phyloP scores from a whole-genome alignment of 495 filamentous ascomycete species.

The Lichenothelia convexa region DNA sequence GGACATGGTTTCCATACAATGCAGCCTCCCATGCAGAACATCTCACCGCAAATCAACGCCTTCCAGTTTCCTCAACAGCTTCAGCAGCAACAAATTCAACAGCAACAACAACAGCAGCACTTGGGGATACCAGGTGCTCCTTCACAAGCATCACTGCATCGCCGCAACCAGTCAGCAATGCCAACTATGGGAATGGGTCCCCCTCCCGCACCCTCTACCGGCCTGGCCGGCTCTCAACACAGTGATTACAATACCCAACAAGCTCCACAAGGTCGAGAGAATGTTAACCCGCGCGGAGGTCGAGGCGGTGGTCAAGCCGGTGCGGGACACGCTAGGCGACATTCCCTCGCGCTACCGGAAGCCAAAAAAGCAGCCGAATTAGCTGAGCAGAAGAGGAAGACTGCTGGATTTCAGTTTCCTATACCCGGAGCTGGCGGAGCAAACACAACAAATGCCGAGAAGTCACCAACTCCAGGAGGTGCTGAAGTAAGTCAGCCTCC shows the following conservation, averaged over 20 bases:
- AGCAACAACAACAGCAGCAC: constrained; percentile 51
- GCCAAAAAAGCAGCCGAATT: constrained; percentile 95
- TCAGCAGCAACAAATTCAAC: constrained; percentile 37
- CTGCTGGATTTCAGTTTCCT: constrained; percentile 88
- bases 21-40: constrained; percentile 45
- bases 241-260: constrained; percentile 51
- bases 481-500: constrained; percentile 21
- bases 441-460: constrained; percentile 25
- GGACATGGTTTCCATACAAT: constrained; percentile 53
- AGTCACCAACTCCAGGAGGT: constrained; percentile 28
- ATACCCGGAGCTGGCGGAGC: constrained; percentile 44
- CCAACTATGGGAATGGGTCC: constrained; percentile 87
- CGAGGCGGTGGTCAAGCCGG: constrained; percentile 48
- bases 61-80: constrained; percentile 66
- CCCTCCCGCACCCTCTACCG: constrained; percentile 91
- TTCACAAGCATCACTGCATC: constrained; percentile 67
- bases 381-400: constrained; percentile 90
- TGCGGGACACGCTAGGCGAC: constrained; percentile 77
- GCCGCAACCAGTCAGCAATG: constrained; percentile 93
- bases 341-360: constrained; percentile 86
- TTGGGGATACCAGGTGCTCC: constrained; percentile 44
- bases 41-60: constrained; percentile 61
- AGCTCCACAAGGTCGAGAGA: constrained; percentile 45
- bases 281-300: constrained; percentile 49
- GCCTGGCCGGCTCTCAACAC: constrained; percentile 66